Evolutionary conservation across 2,329 filamentous ascomycete species (phyloP), one percentile per base, ranked within the genome.

Genomic region (Pseudogymnoascus sp.): DNA sequence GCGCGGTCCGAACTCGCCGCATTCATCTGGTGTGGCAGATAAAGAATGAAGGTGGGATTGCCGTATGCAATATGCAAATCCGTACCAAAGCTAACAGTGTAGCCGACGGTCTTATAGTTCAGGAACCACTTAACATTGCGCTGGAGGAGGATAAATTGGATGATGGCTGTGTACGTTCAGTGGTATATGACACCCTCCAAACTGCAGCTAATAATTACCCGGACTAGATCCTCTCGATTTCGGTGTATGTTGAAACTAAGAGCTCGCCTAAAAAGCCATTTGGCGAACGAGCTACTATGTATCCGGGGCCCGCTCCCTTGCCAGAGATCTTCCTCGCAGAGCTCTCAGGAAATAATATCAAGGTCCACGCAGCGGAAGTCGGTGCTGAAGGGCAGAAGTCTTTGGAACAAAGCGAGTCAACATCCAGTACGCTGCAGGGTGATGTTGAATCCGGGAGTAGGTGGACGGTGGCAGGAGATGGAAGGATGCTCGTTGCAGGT

Each of bases 1-100:
- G 66, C 51, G 70, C 68, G 34, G 66, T 67, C 51, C 64, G 66
- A 29, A 69, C 70, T 62, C 67, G 68, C 61, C 64, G 69, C 14
- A 68, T 77, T 14, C 67, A 75, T 69, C 66, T 77, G 8, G 69
- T 77, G 5, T 76, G 70, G 72, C 68, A 75, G 64, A 61, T 76
- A 62, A 60, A 70, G 42, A 67, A 60, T 60, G 23, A 34, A 61
- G 23, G 47, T 61, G 16, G 31, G 16, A 18, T 34, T 21, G 14
- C 47, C 14, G 21, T 37, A 18, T 60, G 21, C 7, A 62, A 21
- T 18, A 40, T 40, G 23, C 21, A 21, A 18, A 36, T 21, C 29
- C 31, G 45, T 63, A n/a, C n/a, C n/a, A n/a, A n/a, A n/a, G n/a
- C n/a, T n/a, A n/a, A n/a, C n/a, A n/a, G n/a, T n/a, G n/a, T 31